These are phyloP conservation scores for Tephrocybe sp. DNA, from an alignment of 768 basidiomycete species.

Conservation along the genomic window DNA sequence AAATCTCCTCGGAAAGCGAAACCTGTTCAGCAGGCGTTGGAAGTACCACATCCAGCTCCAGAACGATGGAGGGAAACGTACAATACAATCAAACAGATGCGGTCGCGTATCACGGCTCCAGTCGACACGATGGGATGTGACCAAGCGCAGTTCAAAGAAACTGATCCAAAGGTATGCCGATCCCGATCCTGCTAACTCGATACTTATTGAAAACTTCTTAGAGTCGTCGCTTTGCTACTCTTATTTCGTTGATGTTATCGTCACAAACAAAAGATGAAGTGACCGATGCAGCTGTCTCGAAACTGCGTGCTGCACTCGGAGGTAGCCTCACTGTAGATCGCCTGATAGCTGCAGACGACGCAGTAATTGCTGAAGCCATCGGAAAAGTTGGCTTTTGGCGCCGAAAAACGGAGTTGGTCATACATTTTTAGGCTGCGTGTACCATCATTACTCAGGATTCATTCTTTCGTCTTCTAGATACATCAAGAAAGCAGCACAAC, in stretches of 20 bases:
- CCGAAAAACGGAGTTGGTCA: slow-evolving; percentile 73
- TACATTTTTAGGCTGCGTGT: not conserved
- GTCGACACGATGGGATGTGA: slow-evolving; percentile 95
- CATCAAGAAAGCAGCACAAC: slow-evolving; percentile 70
- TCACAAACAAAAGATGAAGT: slow-evolving; percentile 96
- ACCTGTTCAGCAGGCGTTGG: slow-evolving; percentile 51
- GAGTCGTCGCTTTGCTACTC: slow-evolving; percentile 81
- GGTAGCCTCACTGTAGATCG: slow-evolving; percentile 78
- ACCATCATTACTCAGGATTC: not conserved
- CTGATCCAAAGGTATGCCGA: slow-evolving; percentile 58
- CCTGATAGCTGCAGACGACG: slow-evolving; percentile 61
- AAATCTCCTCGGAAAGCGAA: slow-evolving; percentile 54
- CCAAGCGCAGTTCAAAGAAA: slow-evolving; percentile 61
- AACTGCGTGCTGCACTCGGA: slow-evolving; percentile 71
- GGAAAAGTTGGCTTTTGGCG: slow-evolving; percentile 93
- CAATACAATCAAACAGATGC: slow-evolving; percentile 73
- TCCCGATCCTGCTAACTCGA: not conserved
- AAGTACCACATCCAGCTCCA: slow-evolving; percentile 67
- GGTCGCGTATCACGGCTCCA: slow-evolving; percentile 70
- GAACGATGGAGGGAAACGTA: slow-evolving; percentile 69
- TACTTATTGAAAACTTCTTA: slow-evolving; percentile 25
- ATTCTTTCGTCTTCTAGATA: slow-evolving; percentile 55
- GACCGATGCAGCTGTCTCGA: slow-evolving; percentile 74
- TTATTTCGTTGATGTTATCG: slow-evolving; percentile 93
- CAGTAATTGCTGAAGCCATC: slow-evolving; percentile 72